A percentile compares a stretch with the other conserved stretches of the same genome.
phyloP scores from a whole-genome alignment of 2,329 filamentous ascomycete genomes.

The Pseudocercospora musae region DNA sequence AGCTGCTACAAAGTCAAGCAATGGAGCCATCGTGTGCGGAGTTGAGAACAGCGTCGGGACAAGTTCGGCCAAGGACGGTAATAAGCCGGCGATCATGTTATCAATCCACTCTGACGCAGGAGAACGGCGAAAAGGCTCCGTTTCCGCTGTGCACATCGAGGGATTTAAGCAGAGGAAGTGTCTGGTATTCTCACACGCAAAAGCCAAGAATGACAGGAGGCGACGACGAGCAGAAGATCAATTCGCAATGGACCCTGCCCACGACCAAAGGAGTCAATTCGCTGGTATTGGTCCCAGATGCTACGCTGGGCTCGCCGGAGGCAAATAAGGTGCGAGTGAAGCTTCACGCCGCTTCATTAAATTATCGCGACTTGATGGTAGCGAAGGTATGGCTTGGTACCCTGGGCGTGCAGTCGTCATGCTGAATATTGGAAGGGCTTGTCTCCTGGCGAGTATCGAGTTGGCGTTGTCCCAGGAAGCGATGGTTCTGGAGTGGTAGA shows the following conservation, averaged over 20 bases:
- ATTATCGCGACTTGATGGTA: slow-evolving; percentile 44
- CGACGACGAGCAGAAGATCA: not conserved
- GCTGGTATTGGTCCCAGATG: slow-evolving; percentile 17
- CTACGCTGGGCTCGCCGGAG: slow-evolving; percentile 17
- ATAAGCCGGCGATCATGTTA: not conserved
- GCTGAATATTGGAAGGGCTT: slow-evolving; percentile 4
- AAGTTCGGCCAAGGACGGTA: not conserved
- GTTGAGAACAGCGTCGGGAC: not conserved
- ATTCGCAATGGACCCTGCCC: slow-evolving; percentile 5
- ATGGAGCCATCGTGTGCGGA: not conserved
- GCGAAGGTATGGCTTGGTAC: slow-evolving; percentile 31
- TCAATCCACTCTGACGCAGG: not conserved
- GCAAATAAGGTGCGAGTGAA: slow-evolving; percentile 20
- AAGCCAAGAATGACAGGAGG: not conserved
- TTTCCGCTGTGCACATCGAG: not conserved
- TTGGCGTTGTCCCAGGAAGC: slow-evolving; percentile 16
- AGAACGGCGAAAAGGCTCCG: not conserved
- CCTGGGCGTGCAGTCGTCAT: not conserved
- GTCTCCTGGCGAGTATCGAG: slow-evolving; percentile 9
- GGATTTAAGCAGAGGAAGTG: not conserved
- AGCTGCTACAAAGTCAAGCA: not conserved
- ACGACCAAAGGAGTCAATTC: slow-evolving; percentile 16
- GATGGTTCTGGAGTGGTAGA: slow-evolving; percentile 40
- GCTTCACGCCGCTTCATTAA: slow-evolving; percentile 42
- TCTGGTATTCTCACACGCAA: no score